phyloP scores from a whole-genome alignment of 352 stramenopile species.

The Albugo candida region DNA sequence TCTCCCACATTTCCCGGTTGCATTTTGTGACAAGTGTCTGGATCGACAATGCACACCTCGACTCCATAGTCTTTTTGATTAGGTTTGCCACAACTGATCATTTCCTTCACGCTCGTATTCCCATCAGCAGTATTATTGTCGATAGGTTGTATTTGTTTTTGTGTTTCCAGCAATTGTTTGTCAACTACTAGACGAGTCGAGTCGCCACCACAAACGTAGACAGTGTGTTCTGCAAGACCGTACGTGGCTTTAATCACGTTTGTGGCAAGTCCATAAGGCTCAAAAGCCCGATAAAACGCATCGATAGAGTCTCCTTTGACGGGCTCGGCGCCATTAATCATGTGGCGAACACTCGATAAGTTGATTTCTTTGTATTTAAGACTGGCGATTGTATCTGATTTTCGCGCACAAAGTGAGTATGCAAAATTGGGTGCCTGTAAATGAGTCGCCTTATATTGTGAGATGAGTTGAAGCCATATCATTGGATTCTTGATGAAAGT shows the following conservation, averaged over 20 bases:
- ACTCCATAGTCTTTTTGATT: slow-evolving; percentile 65
- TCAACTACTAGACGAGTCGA: slow-evolving; percentile 77
- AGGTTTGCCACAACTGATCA: slow-evolving; percentile 91
- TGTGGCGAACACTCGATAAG: slow-evolving; percentile 85
- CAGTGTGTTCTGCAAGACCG: slow-evolving; percentile 98
- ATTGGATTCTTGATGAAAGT: slow-evolving; percentile 93
- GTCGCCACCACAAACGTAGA: slow-evolving; percentile 93
- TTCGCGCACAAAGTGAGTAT: slow-evolving; percentile 90
- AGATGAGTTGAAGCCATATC: slow-evolving; percentile 87
- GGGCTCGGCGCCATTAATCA: slow-evolving; percentile 97
- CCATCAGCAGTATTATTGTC: slow-evolving; percentile 1
- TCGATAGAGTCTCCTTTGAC: slow-evolving; percentile 81
- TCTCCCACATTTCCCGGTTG: slow-evolving; percentile 56
- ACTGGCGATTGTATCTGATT: slow-evolving; percentile 52
- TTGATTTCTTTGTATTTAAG: slow-evolving; percentile 33
- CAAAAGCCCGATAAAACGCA: slow-evolving; percentile 80
- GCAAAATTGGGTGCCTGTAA: slow-evolving; percentile 98
- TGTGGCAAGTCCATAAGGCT: slow-evolving; percentile 56
- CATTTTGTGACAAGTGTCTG: slow-evolving; percentile 28
- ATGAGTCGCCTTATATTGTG: slow-evolving; percentile 85
- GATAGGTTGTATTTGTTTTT: slow-evolving; percentile 26
- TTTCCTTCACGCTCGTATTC: slow-evolving; percentile 27
- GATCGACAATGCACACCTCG: slow-evolving; percentile 87
- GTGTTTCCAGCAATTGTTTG: slow-evolving; percentile 76
- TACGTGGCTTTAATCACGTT: slow-evolving; percentile 94